These are phyloP conservation scores for Eutrema heterophyllum DNA, from an alignment of 345 rosid species.

Conservation along the genomic window DNA sequence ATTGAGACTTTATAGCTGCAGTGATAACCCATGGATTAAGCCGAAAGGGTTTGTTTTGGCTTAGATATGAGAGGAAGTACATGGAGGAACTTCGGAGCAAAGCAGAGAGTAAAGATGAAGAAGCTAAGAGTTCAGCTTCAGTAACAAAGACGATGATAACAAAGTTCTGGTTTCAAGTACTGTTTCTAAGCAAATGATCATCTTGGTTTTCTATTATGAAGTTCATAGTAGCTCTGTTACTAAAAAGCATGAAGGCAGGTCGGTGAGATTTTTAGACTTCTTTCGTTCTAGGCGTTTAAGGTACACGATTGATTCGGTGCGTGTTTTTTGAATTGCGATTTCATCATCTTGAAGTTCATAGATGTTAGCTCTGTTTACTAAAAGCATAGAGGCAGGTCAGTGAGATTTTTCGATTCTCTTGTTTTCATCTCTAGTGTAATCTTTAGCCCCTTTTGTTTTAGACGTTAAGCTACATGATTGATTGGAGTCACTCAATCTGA, in stretches of 20 bases:
- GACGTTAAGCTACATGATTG: not conserved
- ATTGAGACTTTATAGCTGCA: constrained; percentile 9
- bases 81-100: constrained; percentile 65
- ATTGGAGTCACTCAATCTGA: not conserved
- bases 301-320: no score
- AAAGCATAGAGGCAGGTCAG: not conserved
- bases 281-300: no score
- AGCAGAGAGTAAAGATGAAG: constrained; percentile 56
- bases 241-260: not conserved
- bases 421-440: not conserved
- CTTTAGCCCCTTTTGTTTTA: not conserved
- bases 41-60: not conserved
- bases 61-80: constrained; percentile 67
- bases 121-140: no score
- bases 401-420: not conserved
- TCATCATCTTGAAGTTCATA: not conserved
- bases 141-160: no score
- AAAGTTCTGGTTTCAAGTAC: no score
- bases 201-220: not conserved
- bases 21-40: no score
- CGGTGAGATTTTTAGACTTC: no score
- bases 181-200: no score
- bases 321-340: no score
- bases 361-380: not conserved
- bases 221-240: not conserved